Base-by-base conservation (phyloP, 2,329 filamentous ascomycete species). In the Aureobasidium sp. region DNA sequence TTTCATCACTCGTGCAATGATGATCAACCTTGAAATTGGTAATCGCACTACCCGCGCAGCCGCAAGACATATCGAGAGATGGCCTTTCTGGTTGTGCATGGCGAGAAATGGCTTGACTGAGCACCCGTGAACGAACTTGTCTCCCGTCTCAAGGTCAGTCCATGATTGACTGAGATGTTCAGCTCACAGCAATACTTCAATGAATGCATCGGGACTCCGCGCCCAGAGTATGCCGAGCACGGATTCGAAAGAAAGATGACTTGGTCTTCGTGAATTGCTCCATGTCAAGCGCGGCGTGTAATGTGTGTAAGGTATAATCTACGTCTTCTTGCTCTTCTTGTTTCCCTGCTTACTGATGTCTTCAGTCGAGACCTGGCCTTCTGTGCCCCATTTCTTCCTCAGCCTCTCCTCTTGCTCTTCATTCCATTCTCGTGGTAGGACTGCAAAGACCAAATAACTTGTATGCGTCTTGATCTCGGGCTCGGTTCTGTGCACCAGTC, bases 401-500 rank as follows among this genome's bases (percentile, higher is more conserved):
- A 56, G 86, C 85, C 33, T 81, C 35, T 81, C 82, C 75, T 99
- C 94, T 66, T 96, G 90, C 64, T 88, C 89, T 39, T 85, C 87
- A 0, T 80, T 86, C 94, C 94, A 99, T 65, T 89, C 86, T 47
- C 85, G 81, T n/a, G 94, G 93, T 64, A 99, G 76, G 3, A 94
- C 79, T 0, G 94, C 94, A 77, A 99, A 99, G 5, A 95, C 89
- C 5, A 99, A 82, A 73, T 99, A 99, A n/a, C 89, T 94, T 0
- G 94, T 99, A 75, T 99, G 94, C 8, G 90, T 94, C 81, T 96
- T 97, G 64, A 97, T 78, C 70, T 99, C 94, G 0, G 86, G 78
- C 76, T 99, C 94, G 0, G 89, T 86, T 27, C 91, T 83, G 69
- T 95, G 90, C 33, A 91, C 82, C 44, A 97, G 70, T 31, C 85